phyloP scores from a whole-genome alignment of 495 filamentous ascomycete species.

The Podospora appendiculata region DNA sequence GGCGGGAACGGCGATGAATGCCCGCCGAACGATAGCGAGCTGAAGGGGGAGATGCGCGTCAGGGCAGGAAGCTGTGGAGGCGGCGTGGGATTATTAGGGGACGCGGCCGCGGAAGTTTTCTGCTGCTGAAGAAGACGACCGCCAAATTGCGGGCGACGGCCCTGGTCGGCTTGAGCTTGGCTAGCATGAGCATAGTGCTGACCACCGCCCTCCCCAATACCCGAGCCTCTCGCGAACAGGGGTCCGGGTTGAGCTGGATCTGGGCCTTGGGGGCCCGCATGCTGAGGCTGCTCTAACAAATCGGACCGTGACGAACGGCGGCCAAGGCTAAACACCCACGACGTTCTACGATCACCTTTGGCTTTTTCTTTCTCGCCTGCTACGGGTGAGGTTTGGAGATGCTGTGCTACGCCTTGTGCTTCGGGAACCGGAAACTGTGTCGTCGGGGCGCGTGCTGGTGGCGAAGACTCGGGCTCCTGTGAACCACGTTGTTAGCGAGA shows the following conservation, averaged over 20 bases:
- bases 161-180: slow-evolving; percentile 4
- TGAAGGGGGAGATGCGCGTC: slow-evolving; percentile 14
- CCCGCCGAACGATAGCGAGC: slow-evolving; percentile 6
- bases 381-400: neutral
- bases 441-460: neutral
- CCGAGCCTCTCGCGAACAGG: neutral
- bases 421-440: neutral
- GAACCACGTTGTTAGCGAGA: neutral
- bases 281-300: too few relatives aligned
- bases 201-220: neutral
- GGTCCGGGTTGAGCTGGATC: slow-evolving; percentile 7
- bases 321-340: slow-evolving; percentile 21
- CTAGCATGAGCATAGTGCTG: neutral
- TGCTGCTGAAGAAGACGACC: neutral
- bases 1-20: slow-evolving; percentile 3
- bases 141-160: slow-evolving; percentile 8
- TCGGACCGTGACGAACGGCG: slow-evolving; percentile 1
- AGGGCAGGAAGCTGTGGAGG: slow-evolving; percentile 11
- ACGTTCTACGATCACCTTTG: slow-evolving; percentile 6
- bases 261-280: neutral
- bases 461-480: neutral
- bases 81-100: neutral
- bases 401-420: neutral
- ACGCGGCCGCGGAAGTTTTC: slow-evolving; percentile 5
- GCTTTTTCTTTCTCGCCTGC: neutral